Percentiles rank a stretch among this genome's conserved stretches.
phyloP scores from a whole-genome alignment of 2,329 filamentous ascomycete species.

The Chaetomiaceae sp. region DNA sequence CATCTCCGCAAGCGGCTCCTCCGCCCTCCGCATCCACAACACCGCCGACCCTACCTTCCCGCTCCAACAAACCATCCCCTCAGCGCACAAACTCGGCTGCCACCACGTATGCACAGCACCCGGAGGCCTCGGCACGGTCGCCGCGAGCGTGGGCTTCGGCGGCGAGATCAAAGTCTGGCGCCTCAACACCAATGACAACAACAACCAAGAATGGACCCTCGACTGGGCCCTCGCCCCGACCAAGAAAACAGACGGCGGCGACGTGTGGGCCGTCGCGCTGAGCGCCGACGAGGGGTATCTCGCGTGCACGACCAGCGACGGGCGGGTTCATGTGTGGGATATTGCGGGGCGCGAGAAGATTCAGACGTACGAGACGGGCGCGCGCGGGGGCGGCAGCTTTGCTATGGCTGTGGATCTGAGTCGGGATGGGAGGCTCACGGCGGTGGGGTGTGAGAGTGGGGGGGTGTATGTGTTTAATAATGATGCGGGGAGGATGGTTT shows the following conservation, averaged over 20 bases:
- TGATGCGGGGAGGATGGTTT: conserved; percentile 74
- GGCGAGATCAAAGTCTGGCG: conserved; percentile 85
- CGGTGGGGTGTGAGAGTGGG: conserved; percentile 89
- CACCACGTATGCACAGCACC: conserved; percentile 75
- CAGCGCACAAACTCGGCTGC: conserved; percentile 81
- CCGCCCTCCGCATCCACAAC: conserved; percentile 74
- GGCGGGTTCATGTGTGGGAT: conserved; percentile 87
- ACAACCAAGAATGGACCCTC: conserved; percentile 50
- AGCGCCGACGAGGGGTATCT: conserved; percentile 80
- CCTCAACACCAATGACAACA: conserved; percentile 35
- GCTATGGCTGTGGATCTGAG: conserved; percentile 81
- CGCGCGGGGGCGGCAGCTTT: conserved; percentile 54
- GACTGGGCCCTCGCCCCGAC: conserved; percentile 40
- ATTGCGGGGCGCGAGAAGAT: conserved; percentile 47
- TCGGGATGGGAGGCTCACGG: conserved; percentile 75
- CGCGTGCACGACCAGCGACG: conserved; percentile 82
- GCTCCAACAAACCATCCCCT: conserved; percentile 70
- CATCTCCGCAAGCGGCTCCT: conserved; percentile 80
- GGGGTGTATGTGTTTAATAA: conserved; percentile 95
- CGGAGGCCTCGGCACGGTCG: conserved; percentile 58
- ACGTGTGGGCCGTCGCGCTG: conserved; percentile 83
- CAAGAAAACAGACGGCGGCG: conserved; percentile 27
- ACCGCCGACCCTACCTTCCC: conserved; percentile 68
- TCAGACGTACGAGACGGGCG: conserved; percentile 73
- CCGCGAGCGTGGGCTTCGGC: conserved; percentile 82